Conservation (phyloP, 2,329 filamentous ascomycete genomes). For the Colletotrichum sp. region DNA sequence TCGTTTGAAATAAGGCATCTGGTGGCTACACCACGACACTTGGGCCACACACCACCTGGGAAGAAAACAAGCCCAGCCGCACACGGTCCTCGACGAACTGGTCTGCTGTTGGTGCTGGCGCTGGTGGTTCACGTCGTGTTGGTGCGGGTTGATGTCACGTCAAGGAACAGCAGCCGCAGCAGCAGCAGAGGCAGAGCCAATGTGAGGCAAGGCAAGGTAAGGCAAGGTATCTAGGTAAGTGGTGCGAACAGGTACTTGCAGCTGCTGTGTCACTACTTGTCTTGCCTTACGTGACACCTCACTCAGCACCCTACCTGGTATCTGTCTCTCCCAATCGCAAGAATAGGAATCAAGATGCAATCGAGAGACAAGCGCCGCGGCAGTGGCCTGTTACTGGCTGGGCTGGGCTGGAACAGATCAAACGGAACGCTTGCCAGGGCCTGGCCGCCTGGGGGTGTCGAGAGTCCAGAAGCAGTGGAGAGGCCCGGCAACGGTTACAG, state of each 20-base stretch:
- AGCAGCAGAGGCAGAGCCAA: background rate
- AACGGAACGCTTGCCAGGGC: background rate
- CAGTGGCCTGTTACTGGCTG: background rate
- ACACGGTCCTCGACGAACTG: background rate
- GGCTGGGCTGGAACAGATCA: background rate
- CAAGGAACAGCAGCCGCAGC: background rate
- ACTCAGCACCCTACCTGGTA: background rate
- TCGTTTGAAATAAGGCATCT: slow-evolving; percentile 3
- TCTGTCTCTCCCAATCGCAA: background rate
- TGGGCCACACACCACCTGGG: slow-evolving; percentile 1
- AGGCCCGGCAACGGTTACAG: background rate
- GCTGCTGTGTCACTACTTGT: background rate
- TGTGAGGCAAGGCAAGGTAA: background rate
- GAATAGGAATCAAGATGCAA: background rate
- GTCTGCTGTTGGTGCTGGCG: background rate
- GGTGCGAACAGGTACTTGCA: background rate
- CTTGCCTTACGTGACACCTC: background rate
- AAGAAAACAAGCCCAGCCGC: background rate
- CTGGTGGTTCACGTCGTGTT: background rate
- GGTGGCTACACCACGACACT: background rate
- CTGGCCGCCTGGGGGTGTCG: background rate
- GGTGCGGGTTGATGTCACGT: background rate
- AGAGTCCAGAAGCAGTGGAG: background rate
- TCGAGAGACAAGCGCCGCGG: background rate
- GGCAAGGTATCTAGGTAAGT: background rate